Conservation (phyloP, 1,284 basidiomycete species). For the Peniophora sp. region DNA sequence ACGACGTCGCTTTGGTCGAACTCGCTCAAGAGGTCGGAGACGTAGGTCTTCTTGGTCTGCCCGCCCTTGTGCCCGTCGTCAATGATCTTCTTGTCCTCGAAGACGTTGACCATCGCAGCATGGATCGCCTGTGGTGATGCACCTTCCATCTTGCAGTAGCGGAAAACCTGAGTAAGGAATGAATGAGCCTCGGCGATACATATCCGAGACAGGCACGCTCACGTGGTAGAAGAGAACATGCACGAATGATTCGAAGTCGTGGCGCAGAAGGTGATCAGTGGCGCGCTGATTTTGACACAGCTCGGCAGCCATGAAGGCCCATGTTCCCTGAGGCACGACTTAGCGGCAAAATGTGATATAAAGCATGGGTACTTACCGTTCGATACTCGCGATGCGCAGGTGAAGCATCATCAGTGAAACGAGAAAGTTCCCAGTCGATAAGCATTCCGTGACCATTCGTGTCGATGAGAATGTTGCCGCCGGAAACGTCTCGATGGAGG, state of each 20-base stretch:
- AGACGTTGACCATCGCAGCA: too few relatives aligned
- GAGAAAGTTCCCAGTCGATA: neutral
- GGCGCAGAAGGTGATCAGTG: neutral
- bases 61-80: too few relatives aligned
- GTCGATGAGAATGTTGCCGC: neutral
- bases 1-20: too few relatives aligned
- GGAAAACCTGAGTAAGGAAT: too few relatives aligned
- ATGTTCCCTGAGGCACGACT: neutral
- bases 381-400: neutral
- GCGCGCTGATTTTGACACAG: neutral
- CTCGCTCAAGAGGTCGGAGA: too few relatives aligned
- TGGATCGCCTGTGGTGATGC: too few relatives aligned
- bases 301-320: neutral
- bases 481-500: neutral
- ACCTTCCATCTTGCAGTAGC: too few relatives aligned
- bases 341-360: neutral
- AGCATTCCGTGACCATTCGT: neutral
- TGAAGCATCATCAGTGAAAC: neutral
- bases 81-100: too few relatives aligned
- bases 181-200: too few relatives aligned
- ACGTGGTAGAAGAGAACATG: neutral
- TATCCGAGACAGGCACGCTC: too few relatives aligned
- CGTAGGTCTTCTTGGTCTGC: too few relatives aligned
- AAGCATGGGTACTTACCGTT: neutral
- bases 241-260: neutral